Evolutionary conservation across 169 alveolate genomes (phyloP).

Genomic region (Plasmodium berghei): DNA sequence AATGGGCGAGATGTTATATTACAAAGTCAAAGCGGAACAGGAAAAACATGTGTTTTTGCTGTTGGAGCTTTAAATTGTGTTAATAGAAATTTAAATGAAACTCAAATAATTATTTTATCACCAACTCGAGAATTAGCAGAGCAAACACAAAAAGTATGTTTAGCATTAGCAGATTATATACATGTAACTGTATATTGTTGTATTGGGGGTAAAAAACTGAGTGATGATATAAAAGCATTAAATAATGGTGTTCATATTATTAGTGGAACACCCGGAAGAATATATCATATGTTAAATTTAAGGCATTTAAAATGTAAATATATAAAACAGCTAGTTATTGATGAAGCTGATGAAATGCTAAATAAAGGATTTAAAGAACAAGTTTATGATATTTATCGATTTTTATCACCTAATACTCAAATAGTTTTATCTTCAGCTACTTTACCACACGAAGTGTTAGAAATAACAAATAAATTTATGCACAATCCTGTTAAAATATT

Average conservation of each 20-base stretch:
- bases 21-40: slow-evolving; percentile 99
- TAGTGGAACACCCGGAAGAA: slow-evolving; percentile 99
- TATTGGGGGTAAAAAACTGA: slow-evolving; percentile 98
- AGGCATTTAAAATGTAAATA: slow-evolving; percentile 93
- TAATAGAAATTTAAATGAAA: slow-evolving; percentile 91
- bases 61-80: slow-evolving; percentile 96
- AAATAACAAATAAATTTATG: slow-evolving; percentile 96
- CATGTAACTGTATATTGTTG: slow-evolving; percentile 96
- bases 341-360: slow-evolving; percentile 99
- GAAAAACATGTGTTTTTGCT: slow-evolving; percentile 99
- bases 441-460: slow-evolving; percentile 96
- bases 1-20: slow-evolving; percentile 98
- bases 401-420: slow-evolving; percentile 87
- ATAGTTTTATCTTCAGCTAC: slow-evolving; percentile 97
- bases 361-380: slow-evolving; percentile 98
- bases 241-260: slow-evolving; percentile 98
- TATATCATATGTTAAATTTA: slow-evolving; percentile 97
- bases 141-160: slow-evolving; percentile 95
- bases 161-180: slow-evolving; percentile 93
- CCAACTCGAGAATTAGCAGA: slow-evolving; percentile 99
- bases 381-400: slow-evolving; percentile 89
- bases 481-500: slow-evolving; percentile 96
- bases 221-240: slow-evolving; percentile 96
- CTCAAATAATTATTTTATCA: slow-evolving; percentile 97
- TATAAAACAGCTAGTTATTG: slow-evolving; percentile 96